Evolutionary conservation across 768 basidiomycete genomes (phyloP), one percentile per base, ranked within the genome.

Genomic region (Leccinum variicolor): DNA sequence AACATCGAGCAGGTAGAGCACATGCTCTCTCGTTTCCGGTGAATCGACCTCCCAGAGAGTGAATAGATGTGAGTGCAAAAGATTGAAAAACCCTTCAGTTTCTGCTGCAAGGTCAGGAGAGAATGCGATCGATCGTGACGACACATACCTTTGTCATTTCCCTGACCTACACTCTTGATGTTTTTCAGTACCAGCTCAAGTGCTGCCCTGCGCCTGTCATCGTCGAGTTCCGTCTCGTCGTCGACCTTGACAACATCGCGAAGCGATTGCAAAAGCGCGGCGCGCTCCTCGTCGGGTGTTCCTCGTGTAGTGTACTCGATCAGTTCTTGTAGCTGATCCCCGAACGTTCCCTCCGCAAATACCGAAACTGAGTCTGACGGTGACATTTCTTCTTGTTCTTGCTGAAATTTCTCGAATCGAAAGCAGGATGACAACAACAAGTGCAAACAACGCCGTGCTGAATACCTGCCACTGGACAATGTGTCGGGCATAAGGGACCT

Each of bases 21-120:
- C 64, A 63, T 80, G 79, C 53, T 77, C 69, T 64, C 76, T 82
- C n/a, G 77, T 77, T 69, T 87, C 84, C 17, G 81, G 68, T 6
- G 84, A 80, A 55, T 83, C 79, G 49, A 74, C 59, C 7, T 83
- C 72, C 73, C 83, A 86, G 25, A 89, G 74, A 10, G 80, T 72
- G 61, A 89, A 80, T 39, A 92, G 67, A 74, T 92, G 89, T 3
- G 90, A 81, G 65, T 83, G 87, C 45, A 93, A 69, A 33, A 93
- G 79, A 72, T 92, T 92, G 79, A 92, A 93, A 72, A 92, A 93
- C 19, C 92, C 92, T 74, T 93, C 90, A 61, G 85, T 84, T 74
- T 94, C 88, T 90, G 69, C 23, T 45, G 21, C 31, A 53, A 29
- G 29, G 41, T 65, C 6, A 66, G 36, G 36, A 60, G 19, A 15